Percentiles rank a stretch among this genome's conserved stretches.
phyloP scores from a whole-genome alignment of 2,329 filamentous ascomycete species.

The Hypoxylon sp. region DNA sequence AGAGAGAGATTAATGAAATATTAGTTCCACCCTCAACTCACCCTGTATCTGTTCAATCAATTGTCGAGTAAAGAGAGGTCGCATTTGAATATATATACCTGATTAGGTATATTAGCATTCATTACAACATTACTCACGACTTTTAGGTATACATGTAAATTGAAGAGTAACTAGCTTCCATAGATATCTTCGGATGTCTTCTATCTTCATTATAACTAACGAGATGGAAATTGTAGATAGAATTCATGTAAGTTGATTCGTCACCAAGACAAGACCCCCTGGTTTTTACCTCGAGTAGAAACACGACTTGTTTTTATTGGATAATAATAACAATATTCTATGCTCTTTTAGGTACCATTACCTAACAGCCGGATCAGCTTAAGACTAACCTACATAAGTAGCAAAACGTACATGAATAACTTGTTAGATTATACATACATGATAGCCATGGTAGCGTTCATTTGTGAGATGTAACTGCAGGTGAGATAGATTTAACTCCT shows the following conservation, averaged over 20 bases:
- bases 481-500: slow-evolving; percentile 18
- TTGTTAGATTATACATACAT: slow-evolving; percentile 1
- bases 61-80: slow-evolving; percentile 1
- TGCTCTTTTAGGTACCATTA: slow-evolving; percentile 22
- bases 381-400: not conserved
- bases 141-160: too few species aligned
- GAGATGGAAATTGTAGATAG: not conserved
- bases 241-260: slow-evolving; percentile 36
- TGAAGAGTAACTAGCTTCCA: too few species aligned
- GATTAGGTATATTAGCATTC: not conserved
- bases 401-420: not conserved
- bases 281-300: slow-evolving; percentile 6
- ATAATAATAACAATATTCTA: not conserved
- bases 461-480: slow-evolving; percentile 29
- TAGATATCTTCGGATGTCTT: not conserved
- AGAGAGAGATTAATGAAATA: slow-evolving; percentile 23
- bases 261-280: slow-evolving; percentile 18
- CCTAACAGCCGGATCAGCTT: slow-evolving; percentile 31
- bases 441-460: not conserved
- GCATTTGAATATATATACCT: slow-evolving; percentile 9
- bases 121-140: not conserved
- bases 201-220: slow-evolving; percentile 16
- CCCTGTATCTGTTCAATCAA: not conserved
- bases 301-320: slow-evolving; percentile 24
- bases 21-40: not conserved